phyloP scores from a whole-genome alignment of 2,329 filamentous ascomycete genomes.

The Fusarium guadeloupense region DNA sequence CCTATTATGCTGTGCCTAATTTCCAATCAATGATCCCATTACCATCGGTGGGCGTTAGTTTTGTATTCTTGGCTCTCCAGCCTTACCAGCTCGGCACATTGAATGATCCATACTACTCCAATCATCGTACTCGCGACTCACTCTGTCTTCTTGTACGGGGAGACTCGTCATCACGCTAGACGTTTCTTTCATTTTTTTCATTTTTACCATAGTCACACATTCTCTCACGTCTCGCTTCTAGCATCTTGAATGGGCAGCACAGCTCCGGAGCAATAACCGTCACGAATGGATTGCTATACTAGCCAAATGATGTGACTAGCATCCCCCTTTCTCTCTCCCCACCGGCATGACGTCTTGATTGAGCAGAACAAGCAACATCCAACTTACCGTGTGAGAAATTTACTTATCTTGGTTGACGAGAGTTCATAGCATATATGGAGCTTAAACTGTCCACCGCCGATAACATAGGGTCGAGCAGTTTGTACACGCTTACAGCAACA shows the following conservation, averaged over 20 bases:
- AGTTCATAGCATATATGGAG: background rate
- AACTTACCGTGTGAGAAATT: constrained; percentile 1
- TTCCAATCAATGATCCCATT: background rate
- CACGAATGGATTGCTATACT: background rate
- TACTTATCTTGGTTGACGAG: background rate
- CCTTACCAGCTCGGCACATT: background rate
- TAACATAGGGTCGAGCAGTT: constrained; percentile 21
- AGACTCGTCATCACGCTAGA: constrained; percentile 26
- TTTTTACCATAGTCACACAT: constrained; percentile 24
- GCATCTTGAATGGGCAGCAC: background rate
- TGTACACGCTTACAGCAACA: constrained; percentile 6
- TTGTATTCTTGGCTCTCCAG: background rate
- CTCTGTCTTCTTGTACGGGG: constrained; percentile 16
- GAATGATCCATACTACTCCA: constrained; percentile 12
- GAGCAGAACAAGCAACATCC: constrained; percentile 14
- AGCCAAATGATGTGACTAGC: background rate
- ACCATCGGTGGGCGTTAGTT: background rate
- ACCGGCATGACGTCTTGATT: constrained; percentile 6
- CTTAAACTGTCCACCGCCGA: constrained; percentile 14
- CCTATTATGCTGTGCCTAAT: constrained; percentile 4
- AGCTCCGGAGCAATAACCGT: background rate
- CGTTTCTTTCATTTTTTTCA: constrained; percentile 8
- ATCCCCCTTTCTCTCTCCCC: constrained; percentile 3
- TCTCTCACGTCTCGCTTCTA: constrained; percentile 18
- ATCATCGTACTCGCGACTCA: constrained; percentile 11